phyloP scores from a whole-genome alignment of 108 stramenopile species.

The Cyclotella choctawhatcheeana region DNA sequence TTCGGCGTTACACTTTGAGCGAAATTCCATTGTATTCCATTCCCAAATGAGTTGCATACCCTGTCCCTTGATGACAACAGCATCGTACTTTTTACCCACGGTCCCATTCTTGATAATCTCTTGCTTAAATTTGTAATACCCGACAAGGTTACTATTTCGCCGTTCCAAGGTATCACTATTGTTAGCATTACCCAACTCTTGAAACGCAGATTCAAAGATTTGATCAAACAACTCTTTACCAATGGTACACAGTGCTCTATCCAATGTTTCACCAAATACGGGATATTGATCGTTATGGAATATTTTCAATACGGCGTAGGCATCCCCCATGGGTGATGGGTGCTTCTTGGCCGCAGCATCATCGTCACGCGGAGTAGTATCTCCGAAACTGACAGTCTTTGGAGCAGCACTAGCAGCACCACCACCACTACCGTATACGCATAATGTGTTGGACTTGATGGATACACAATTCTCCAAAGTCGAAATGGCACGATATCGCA shows the following conservation, averaged over 20 bases:
- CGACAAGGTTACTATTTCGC: no score
- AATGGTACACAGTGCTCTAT: slow-evolving; percentile 27
- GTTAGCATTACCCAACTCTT: slow-evolving; percentile 13
- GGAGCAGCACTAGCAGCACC: not conserved
- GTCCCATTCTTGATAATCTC: slow-evolving; percentile 7
- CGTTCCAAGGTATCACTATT: no score
- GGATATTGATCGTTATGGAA: slow-evolving; percentile 27
- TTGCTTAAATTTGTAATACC: slow-evolving; percentile 27
- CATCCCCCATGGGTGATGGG: slow-evolving; percentile 41
- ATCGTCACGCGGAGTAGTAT: not conserved
- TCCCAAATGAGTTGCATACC: slow-evolving; percentile 36
- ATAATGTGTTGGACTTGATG: slow-evolving; percentile 3
- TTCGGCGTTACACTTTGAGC: not conserved
- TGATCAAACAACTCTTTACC: slow-evolving; percentile 13
- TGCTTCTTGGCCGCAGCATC: not conserved
- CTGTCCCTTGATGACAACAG: slow-evolving; percentile 27
- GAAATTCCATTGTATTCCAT: not conserved
- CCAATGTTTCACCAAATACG: slow-evolving; percentile 42
- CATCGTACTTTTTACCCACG: slow-evolving; percentile 18
- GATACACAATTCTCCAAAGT: slow-evolving; percentile 28
- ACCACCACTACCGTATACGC: slow-evolving; percentile 25
- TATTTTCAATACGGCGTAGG: slow-evolving; percentile 28
- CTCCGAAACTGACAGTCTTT: not conserved
- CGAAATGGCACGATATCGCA: slow-evolving; percentile 30
- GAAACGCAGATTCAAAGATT: slow-evolving; percentile 18